phyloP scores from a whole-genome alignment of 2,329 filamentous ascomycete genomes.

The Paecilomyces sp. region DNA sequence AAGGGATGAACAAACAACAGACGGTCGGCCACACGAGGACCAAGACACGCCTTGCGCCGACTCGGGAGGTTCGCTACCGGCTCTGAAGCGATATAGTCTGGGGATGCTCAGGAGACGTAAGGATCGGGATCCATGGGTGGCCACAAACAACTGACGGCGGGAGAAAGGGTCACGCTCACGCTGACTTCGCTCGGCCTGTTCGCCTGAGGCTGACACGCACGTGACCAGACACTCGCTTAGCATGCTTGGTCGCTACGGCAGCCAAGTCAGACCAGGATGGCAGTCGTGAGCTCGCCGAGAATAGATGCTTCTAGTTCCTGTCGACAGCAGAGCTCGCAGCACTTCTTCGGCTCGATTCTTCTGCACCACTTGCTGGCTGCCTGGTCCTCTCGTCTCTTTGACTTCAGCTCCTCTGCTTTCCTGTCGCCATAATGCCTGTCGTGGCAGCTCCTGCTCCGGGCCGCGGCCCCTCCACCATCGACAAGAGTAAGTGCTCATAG shows the following conservation, averaged over 20 bases:
- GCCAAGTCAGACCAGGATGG: background rate
- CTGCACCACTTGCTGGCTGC: background rate
- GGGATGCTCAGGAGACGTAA: conserved; percentile 1
- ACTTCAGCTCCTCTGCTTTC: background rate
- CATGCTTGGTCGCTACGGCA: background rate
- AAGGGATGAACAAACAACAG: background rate
- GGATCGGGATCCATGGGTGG: conserved; percentile 3
- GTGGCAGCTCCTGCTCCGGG: conserved; percentile 47
- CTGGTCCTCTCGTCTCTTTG: background rate
- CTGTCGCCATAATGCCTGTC: conserved; percentile 43
- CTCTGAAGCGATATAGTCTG: background rate
- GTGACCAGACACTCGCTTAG: background rate
- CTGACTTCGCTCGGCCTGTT: background rate
- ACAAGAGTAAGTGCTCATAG: conserved; percentile 54
- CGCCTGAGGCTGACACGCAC: conserved; percentile 1
- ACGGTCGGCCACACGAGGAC: background rate
- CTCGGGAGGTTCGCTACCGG: conserved; percentile 1
- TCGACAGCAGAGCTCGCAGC: background rate
- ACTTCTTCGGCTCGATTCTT: background rate
- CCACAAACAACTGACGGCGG: background rate
- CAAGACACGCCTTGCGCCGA: conserved; percentile 7
- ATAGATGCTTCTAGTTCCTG: background rate
- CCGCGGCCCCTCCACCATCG: conserved; percentile 59
- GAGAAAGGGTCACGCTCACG: conserved; percentile 1
- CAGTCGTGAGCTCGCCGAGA: background rate